Evolutionary conservation across 805 yeast genomes (phyloP).

Genomic region (Zygosaccharomyces bisporus): DNA sequence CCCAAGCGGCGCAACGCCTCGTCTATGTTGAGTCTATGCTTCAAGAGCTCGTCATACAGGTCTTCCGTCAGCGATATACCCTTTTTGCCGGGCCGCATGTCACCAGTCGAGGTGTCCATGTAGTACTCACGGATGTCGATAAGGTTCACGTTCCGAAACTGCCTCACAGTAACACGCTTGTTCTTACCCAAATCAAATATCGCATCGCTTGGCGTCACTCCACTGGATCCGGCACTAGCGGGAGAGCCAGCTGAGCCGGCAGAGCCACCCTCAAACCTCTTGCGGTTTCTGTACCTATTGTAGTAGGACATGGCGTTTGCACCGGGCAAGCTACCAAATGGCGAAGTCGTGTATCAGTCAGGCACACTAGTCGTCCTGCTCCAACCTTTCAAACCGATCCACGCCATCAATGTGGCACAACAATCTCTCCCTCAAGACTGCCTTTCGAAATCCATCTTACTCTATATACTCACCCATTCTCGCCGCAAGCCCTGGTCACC

Average conservation of each 20-base stretch:
- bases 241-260: conserved; percentile 9
- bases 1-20: conserved; percentile 38
- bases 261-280: conserved; percentile 16
- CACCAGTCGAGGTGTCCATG: conserved; percentile 51
- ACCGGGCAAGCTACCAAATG: conserved; percentile 8
- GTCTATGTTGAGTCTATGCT: conserved; percentile 36
- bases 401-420: background rate
- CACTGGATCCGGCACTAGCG: conserved; percentile 8
- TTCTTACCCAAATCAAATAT: conserved; percentile 48
- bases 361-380: background rate
- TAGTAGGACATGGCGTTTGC: conserved; percentile 28
- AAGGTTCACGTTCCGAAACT: conserved; percentile 60
- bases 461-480: background rate
- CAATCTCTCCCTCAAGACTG: background rate
- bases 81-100: conserved; percentile 76
- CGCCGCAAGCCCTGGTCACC: conserved; percentile 1
- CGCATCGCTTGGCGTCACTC: conserved; percentile 27
- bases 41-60: conserved; percentile 35
- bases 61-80: conserved; percentile 41
- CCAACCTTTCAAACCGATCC: background rate
- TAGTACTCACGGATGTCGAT: conserved; percentile 87
- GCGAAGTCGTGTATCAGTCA: background rate
- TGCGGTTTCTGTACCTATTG: conserved; percentile 30
- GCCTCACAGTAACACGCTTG: conserved; percentile 70
- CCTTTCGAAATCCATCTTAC: background rate